A percentile compares a stretch with the other conserved stretches of the same genome.
Conservation (phyloP, 108 stramenopile species). For the Epithemia pelagica region DNA sequence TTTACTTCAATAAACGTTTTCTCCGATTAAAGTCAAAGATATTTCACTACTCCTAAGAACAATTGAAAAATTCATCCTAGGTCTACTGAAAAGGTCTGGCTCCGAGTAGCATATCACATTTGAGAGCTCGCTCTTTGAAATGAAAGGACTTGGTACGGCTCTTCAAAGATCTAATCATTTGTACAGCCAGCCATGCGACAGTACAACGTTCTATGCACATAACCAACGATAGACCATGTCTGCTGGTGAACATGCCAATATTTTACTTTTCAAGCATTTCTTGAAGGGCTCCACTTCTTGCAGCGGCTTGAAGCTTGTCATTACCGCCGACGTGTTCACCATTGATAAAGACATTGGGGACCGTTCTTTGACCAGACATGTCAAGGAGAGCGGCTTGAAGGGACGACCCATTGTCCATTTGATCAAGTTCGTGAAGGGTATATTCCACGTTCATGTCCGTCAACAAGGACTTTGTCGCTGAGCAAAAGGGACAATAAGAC, state of each 20-base stretch:
- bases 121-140: too few relatives aligned
- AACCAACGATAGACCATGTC: too few relatives aligned
- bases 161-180: too few relatives aligned
- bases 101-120: too few relatives aligned
- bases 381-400: conserved; percentile 48
- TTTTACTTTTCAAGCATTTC: conserved; percentile 40
- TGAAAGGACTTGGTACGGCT: too few relatives aligned
- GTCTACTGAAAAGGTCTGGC: too few relatives aligned
- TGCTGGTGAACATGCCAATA: background rate
- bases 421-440: conserved; percentile 65
- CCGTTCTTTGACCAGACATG: conserved; percentile 68
- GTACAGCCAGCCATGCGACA: too few relatives aligned
- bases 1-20: too few relatives aligned
- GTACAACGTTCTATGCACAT: too few relatives aligned
- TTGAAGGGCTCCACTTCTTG: conserved; percentile 50
- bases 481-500: conserved; percentile 66
- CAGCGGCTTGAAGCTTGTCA: conserved; percentile 64
- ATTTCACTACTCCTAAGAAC: too few relatives aligned
- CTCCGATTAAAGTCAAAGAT: too few relatives aligned
- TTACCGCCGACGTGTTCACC: conserved; percentile 78
- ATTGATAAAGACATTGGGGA: conserved; percentile 82
- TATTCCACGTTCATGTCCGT: conserved; percentile 36
- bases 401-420: conserved; percentile 58
- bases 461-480: conserved; percentile 53
- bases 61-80: too few relatives aligned